These are phyloP conservation scores for Knoxia roxburghii DNA, from an alignment of 257 asterid genomes.

Conservation along the genomic window DNA sequence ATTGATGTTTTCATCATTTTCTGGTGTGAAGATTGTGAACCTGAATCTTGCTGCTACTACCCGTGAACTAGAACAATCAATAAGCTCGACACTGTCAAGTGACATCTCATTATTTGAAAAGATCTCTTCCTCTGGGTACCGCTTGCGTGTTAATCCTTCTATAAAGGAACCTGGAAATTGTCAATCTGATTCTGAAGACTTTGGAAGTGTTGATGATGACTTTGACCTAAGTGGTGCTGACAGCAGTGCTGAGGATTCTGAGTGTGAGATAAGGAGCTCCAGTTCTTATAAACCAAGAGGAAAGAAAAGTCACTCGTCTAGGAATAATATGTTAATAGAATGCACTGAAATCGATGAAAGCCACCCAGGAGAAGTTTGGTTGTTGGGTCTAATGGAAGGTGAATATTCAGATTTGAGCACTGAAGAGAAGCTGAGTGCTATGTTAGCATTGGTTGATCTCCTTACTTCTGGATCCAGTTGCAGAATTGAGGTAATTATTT, in stretches of 20 bases:
- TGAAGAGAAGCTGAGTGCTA: conserved; percentile 77
- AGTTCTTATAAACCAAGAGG: conserved; percentile 32
- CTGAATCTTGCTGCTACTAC: conserved; percentile 51
- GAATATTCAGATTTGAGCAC: conserved; percentile 89
- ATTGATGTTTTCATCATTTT: conserved; percentile 11
- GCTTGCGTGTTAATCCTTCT: conserved; percentile 65
- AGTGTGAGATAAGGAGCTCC: conserved; percentile 41
- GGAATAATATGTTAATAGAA: conserved; percentile 25
- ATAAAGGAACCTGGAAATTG: conserved; percentile 46
- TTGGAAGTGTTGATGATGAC: conserved; percentile 65
- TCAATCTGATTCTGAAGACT: conserved; percentile 62
- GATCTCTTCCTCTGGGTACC: conserved; percentile 79
- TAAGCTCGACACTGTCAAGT: conserved; percentile 69
- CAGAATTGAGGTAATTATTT: conserved; percentile 66
- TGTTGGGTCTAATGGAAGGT: conserved; percentile 89
- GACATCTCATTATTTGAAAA: conserved; percentile 88
- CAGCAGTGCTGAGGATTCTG: conserved; percentile 49
- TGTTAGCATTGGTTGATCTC: conserved; percentile 70
- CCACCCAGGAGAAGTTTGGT: conserved; percentile 92
- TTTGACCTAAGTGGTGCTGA: conserved; percentile 55
- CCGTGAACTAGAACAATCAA: conserved; percentile 50
- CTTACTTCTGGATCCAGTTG: conserved; percentile 69
- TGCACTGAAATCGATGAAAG: conserved; percentile 90
- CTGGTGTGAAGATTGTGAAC: conserved; percentile 58
- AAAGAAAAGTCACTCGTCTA: conserved; percentile 27